These are phyloP conservation scores for Tetradesmus lagerheimii DNA, from an alignment of 139 green algal species.

Conservation along the genomic window DNA sequence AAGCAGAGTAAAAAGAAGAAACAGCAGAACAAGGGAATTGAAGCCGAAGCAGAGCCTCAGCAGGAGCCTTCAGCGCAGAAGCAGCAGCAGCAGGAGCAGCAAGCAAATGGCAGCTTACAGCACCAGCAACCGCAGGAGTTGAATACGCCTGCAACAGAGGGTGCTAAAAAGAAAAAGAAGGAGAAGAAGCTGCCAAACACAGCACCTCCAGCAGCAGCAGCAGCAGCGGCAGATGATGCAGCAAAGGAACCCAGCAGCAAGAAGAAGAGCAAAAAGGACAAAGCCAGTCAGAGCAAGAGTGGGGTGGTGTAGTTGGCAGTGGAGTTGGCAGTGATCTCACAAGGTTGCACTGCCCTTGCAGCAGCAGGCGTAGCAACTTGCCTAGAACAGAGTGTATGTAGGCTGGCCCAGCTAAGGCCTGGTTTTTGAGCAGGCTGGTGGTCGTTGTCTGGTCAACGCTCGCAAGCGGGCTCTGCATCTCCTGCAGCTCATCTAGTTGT, in stretches of 20 bases:
- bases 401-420: no score
- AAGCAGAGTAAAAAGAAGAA: neutral
- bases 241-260: neutral
- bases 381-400: no score
- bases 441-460: no score
- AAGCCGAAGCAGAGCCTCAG: neutral
- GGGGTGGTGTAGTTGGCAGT: no score
- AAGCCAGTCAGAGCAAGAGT: neutral
- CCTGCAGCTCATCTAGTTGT: no score
- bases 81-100: neutral
- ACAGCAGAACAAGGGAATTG: neutral
- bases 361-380: no score
- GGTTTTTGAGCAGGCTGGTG: no score
- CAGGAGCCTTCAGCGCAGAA: neutral
- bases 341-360: no score
- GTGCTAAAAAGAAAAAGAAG: neutral
- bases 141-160: neutral
- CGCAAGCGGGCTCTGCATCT: no score
- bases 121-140: neutral
- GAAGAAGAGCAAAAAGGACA: slow-evolving; percentile 15
- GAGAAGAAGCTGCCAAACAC: neutral
- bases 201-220: neutral
- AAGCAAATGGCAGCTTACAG: neutral
- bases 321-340: neutral
- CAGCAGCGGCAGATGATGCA: neutral